Evolutionary conservation across 176 grass and related monocot genomes (phyloP), one percentile per base, ranked within the genome.

Genomic region (Lolium rigidum): DNA sequence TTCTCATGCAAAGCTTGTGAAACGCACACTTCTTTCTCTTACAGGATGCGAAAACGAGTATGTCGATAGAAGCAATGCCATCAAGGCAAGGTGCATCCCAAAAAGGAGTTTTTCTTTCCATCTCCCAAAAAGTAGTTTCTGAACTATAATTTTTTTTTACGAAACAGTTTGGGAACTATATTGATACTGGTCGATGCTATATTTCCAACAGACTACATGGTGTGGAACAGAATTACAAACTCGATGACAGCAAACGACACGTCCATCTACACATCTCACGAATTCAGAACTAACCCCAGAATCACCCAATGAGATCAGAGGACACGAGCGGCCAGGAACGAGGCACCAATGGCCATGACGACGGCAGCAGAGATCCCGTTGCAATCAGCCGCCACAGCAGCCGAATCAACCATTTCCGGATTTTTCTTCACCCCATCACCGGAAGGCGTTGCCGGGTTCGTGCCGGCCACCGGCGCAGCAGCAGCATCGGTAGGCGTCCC

Each of bases 401-500:
- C 56, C 12, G 56, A 79, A 62, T 15, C 38, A 24, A 62, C 20
- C 37, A 44, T 60, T 18, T 2, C 55, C 24, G 44, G 25, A 14
- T 16, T 15, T 44, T 46, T 52, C 80, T 82, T 39, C 63, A 82
- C 5, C 49, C 63, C 80, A 39, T 11, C 48, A 3, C 80, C 80
- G 17, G 80, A 82, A 39, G 79, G 25, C 62, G 16, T 12, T 1
- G 61, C 62, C 16, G 62, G 26, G 25, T 31, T 20, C 10, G 79
- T 50, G 11, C 11, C 44, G 47, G 47, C 2, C 44, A 4, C 78
- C 59, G 78, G 78, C 59, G 47, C 80, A 12, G 63, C 80, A 1
- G 77, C 57, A 6, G 80, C 80, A 54, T 49, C 79, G 10, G 80
- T 51, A 55, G 80, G 18, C 3, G 63, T 70, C 11, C 62, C 63